Base-by-base conservation (phyloP, 371 early-diverging fungal genomes). In the Circinella umbellata region DNA sequence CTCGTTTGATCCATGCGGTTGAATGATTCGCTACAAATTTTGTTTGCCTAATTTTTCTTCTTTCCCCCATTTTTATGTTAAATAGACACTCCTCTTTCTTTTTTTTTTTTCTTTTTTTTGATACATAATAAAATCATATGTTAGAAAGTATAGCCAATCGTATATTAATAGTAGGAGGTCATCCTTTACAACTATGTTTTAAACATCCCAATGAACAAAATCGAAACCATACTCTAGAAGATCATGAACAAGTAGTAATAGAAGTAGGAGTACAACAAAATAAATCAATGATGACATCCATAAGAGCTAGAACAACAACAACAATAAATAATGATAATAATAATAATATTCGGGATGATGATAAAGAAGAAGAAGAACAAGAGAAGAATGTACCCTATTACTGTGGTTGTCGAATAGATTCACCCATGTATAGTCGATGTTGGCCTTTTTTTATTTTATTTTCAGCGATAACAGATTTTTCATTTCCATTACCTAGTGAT, bases 391-490 rank as follows among this genome's bases (percentile, higher is more conserved):
- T 73, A 48, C 55, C 64, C 10, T 55, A 64, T 18, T 67, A 59
- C 0, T 76, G 74, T 20, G 66, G 69, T 49, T 77, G 78, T 57
- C 48, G 65, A 18, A 73, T 78, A 10, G 69, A 78, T 68, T 76
- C 80, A 11, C 64, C 74, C 4, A 17, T 71, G 7, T 80, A 78
- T 51, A 59, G 67, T 15, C 66, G 70, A 42, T 68, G 62, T 34
- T 80, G 76, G 76, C 76, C 76, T 7, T 17, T 74, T n/a, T 71
- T 77, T 4, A 77, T 80, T 46, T 63, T 76, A 20, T 70, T 80
- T 48, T 80, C 80, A 11, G 74, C 75, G 6, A 4, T 80, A 10
- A 76, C 76, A 4, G 80, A 80, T 68, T 74, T 73, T 51, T 72
- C 81, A 10, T 66, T 78, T 66, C 78, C 76, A 15, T 62, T 78